phyloP scores from a whole-genome alignment of 768 basidiomycete species.

The Kwoniella dejecticola region DNA sequence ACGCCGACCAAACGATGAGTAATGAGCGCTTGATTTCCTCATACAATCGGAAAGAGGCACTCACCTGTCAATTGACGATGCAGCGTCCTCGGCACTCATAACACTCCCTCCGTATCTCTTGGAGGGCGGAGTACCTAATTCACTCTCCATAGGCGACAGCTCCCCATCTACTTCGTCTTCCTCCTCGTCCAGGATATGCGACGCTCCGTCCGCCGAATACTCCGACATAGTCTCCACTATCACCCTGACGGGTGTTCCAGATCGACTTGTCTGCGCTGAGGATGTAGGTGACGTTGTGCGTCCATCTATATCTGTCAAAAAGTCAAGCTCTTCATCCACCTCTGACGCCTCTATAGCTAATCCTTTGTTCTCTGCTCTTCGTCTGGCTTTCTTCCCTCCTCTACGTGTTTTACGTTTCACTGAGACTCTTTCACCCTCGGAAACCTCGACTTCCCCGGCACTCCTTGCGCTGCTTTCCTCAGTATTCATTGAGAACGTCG shows the following conservation, averaged over 20 bases:
- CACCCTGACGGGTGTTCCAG: not conserved
- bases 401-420: slow-evolving; percentile 11
- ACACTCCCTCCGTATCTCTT: slow-evolving; percentile 19
- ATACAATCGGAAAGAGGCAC: too few relatives aligned
- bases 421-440: not conserved
- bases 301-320: slow-evolving; percentile 9
- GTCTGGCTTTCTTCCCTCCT: slow-evolving; percentile 16
- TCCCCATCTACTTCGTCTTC: slow-evolving; percentile 30
- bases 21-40: too few relatives aligned
- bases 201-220: not conserved
- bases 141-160: slow-evolving; percentile 16
- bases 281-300: slow-evolving; percentile 10
- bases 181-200: slow-evolving; percentile 3
- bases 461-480: not conserved
- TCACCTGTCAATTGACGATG: slow-evolving; percentile 41
- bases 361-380: slow-evolving; percentile 5
- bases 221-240: not conserved
- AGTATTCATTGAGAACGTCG: not conserved
- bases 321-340: slow-evolving; percentile 13
- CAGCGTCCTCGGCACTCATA: slow-evolving; percentile 39
- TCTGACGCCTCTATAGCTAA: slow-evolving; percentile 1
- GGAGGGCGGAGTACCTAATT: slow-evolving; percentile 10
- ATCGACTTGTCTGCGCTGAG: slow-evolving; percentile 7
- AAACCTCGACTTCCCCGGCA: slow-evolving; percentile 3
- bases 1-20: too few relatives aligned